Conservation (phyloP, 2,329 filamentous ascomycete species). For the Trichoderma hamatum region DNA sequence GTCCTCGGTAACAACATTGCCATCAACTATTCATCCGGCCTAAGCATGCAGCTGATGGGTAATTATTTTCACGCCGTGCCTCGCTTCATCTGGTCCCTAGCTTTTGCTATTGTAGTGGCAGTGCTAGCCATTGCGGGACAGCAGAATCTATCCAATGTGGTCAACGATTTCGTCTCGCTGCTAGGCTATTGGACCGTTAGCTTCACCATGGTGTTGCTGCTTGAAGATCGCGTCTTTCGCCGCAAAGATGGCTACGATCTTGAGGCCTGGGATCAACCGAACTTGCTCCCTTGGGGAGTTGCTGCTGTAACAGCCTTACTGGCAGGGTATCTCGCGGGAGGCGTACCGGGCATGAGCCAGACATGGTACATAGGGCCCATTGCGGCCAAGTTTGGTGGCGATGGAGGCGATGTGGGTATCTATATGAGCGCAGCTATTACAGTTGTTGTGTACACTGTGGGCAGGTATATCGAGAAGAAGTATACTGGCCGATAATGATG, state of each 20-base stretch:
- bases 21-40: slow-evolving; percentile 31
- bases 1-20: slow-evolving; percentile 24
- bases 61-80: slow-evolving; percentile 31
- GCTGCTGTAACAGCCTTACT: slow-evolving; percentile 29
- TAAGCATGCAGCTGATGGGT: slow-evolving; percentile 32
- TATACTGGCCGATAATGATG: not conserved
- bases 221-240: slow-evolving; percentile 31
- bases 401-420: not conserved
- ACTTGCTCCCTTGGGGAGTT: slow-evolving; percentile 29
- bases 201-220: slow-evolving; percentile 30
- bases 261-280: slow-evolving; percentile 29
- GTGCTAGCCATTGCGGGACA: slow-evolving; percentile 31
- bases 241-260: slow-evolving; percentile 31
- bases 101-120: slow-evolving; percentile 29
- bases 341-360: slow-evolving; percentile 31
- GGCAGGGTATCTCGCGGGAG: slow-evolving; percentile 24
- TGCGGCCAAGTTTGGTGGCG: slow-evolving; percentile 5
- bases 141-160: slow-evolving; percentile 30
- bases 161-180: slow-evolving; percentile 32
- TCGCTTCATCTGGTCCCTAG: slow-evolving; percentile 30
- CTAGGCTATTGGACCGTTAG: slow-evolving; percentile 33
- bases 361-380: slow-evolving; percentile 26
- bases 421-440: not conserved
- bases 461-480: not conserved
- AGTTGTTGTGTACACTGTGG: not conserved